These are phyloP conservation scores for Pestalotiopsis sp. DNA, from an alignment of 2,329 filamentous ascomycete species.

Conservation along the genomic window DNA sequence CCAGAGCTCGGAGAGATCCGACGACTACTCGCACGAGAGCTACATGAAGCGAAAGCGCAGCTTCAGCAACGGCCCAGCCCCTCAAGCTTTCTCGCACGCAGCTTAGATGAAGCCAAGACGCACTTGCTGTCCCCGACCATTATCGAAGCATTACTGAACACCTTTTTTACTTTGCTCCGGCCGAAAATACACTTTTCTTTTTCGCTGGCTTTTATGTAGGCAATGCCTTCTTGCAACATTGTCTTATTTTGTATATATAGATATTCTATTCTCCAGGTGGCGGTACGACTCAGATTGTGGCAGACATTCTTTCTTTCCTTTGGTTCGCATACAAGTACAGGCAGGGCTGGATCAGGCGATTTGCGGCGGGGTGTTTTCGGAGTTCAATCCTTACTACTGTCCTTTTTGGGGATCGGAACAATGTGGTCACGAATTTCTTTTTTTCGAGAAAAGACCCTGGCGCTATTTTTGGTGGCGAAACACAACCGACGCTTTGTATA, in stretches of 20 bases:
- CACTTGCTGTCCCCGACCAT: conserved; percentile 8
- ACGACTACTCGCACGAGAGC: conserved; percentile 31
- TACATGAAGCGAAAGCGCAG: conserved; percentile 33
- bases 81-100: conserved; percentile 31
- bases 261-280: conserved; percentile 18
- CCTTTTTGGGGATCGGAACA: not conserved
- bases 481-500: not conserved
- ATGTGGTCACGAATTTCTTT: not conserved
- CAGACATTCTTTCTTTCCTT: conserved; percentile 12
- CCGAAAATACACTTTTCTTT: conserved; percentile 4
- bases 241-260: conserved; percentile 26
- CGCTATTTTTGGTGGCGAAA: not conserved
- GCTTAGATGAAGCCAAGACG: conserved; percentile 17
- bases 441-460: not conserved
- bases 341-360: conserved; percentile 19
- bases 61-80: conserved; percentile 23
- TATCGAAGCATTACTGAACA: not conserved
- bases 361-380: not conserved
- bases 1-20: conserved; percentile 30
- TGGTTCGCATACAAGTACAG: conserved; percentile 14
- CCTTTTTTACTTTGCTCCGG: not conserved
- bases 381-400: not conserved
- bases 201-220: conserved; percentile 18
- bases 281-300: conserved; percentile 16
- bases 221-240: conserved; percentile 21